Conservation (phyloP, 2,329 filamentous ascomycete species). For the Cercospora beticola region DNA sequence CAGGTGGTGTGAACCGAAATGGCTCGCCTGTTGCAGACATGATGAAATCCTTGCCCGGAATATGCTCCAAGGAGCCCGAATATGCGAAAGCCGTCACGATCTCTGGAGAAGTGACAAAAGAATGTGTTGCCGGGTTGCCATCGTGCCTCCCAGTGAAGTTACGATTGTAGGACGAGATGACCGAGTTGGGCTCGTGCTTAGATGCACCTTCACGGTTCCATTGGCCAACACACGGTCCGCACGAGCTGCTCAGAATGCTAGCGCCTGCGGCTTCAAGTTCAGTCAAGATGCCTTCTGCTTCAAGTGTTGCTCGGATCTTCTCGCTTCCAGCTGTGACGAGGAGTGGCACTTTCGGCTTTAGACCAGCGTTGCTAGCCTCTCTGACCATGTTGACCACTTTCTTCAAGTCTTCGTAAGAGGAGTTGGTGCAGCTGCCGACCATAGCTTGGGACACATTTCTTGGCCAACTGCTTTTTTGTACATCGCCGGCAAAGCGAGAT, state of each 20-base stretch:
- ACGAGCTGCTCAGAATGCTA: conserved; percentile 90
- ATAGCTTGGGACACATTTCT: conserved; percentile 92
- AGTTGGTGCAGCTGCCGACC: conserved; percentile 97
- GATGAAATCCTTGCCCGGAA: conserved; percentile 74
- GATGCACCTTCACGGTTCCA: conserved; percentile 44
- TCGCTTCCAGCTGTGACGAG: conserved; percentile 93
- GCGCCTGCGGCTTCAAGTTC: conserved; percentile 96
- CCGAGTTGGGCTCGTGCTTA: conserved; percentile 93
- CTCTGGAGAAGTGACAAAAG: conserved; percentile 87
- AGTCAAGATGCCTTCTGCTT: conserved; percentile 68
- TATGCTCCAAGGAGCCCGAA: conserved; percentile 80
- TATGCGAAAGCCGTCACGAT: conserved; percentile 81
- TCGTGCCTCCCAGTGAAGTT: conserved; percentile 99
- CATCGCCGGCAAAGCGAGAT: conserved; percentile 91
- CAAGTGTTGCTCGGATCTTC: conserved; percentile 91
- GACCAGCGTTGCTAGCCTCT: conserved; percentile 83
- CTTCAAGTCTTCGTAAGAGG: conserved; percentile 83
- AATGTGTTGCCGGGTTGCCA: conserved; percentile 88
- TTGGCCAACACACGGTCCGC: conserved; percentile 76
- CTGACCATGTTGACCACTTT: conserved; percentile 85
- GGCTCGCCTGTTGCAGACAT: conserved; percentile 95
- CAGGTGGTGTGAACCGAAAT: conserved; percentile 78
- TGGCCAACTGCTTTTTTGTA: conserved; percentile 91
- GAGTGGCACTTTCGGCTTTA: conserved; percentile 91
- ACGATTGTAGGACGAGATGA: conserved; percentile 97